Evolutionary conservation across 345 rosid genomes (phyloP), one percentile per base, ranked within the genome.

Genomic region (Syzygium jambos): DNA sequence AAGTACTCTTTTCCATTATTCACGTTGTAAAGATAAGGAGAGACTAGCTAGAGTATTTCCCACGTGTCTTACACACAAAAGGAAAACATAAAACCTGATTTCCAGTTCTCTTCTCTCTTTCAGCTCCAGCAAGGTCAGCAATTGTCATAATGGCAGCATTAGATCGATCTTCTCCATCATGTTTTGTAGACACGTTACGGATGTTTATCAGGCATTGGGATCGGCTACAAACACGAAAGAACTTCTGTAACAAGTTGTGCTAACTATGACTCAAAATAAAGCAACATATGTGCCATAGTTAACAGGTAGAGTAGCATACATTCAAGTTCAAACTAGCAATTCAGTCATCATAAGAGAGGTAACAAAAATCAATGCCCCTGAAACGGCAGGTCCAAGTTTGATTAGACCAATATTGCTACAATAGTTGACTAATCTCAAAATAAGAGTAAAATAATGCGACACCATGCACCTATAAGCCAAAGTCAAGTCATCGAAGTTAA

Each of bases 81-180:
- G 78, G 34, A 86, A 27, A 78, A 29, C 84, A 38, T 4, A 53
- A 25, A 89, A 96, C 99, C 98, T 97, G 98, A 92, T 97, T 96
- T 83, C 98, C 98, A 38, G 99, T 96, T 93, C 94, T 91, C 89
- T 93, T 95, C 91, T 95, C 98, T 90, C 99, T 93, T 92, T 97
- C 99, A 56, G 99, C 97, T 90, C 99, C 99, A 16, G 99, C 99
- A 86, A 97, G 92, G 91, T 97, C 99, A 87, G 95, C 97, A 87
- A 97, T 93, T 22, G 98, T 95, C 84, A 97, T 89, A 88, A 93
- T 87, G 87, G 94, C 92, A 89, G 89, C 87, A 87, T 86, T 89
- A 85, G 84, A 88, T 91, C 86, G 59, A 65, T 89, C 82, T 53
- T 92, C 92, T 51, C 86, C 86, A 25, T 88, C 89, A 85, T 52